Evolutionary conservation across 1,284 basidiomycete genomes (phyloP), one percentile per base, ranked within the genome.

Genomic region (Trametes sp.): DNA sequence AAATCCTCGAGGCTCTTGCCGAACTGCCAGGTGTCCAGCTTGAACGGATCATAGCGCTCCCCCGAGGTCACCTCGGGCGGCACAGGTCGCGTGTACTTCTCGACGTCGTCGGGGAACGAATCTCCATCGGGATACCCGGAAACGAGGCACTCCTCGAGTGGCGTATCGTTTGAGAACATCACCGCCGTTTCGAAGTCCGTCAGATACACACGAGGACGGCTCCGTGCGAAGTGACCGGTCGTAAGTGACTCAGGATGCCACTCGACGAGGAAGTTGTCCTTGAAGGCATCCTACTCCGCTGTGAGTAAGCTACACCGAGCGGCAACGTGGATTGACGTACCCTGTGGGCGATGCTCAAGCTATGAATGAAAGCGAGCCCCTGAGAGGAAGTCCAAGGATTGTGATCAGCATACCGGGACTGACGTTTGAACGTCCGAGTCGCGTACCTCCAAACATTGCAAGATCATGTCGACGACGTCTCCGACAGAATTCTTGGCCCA

Each of bases 111-210:
- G 38, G 14, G 38, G n/a, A 28, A 50, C n/a, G 48, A 50, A 31
- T 23, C 48, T 16, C 48, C 48, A 16, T 28, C 26, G 28, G 48
- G 48, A 50, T 31, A 50, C 9, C 48, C 48, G 29, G 19, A 31
- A n/a, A 50, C 28, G 16, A 50, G 48, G 16, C 48, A 50, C 28
- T 50, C 29, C 24, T 50, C 31, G 28, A 50, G 29, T 11, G 48
- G 41, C n/a, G 31, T 56, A 14, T 35, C 33, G 29, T 23, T 13
- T 1, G 70, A 62, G 54, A 74, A 75, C 35, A 66, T 46, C 0
- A 75, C 61, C 0, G 73, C 70, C 21, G 63, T 59, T 57, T 75
- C 74, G 41, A 74, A 74, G 62, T 75, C 74, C 23, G 72, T 74
- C 10, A 75, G 54, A 54, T 72, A 75, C 1, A 74, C 69, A 4